A percentile compares a stretch with the other conserved stretches of the same genome.
phyloP scores from a whole-genome alignment of 768 basidiomycete species.

The Cantharellus cinnabarinus region DNA sequence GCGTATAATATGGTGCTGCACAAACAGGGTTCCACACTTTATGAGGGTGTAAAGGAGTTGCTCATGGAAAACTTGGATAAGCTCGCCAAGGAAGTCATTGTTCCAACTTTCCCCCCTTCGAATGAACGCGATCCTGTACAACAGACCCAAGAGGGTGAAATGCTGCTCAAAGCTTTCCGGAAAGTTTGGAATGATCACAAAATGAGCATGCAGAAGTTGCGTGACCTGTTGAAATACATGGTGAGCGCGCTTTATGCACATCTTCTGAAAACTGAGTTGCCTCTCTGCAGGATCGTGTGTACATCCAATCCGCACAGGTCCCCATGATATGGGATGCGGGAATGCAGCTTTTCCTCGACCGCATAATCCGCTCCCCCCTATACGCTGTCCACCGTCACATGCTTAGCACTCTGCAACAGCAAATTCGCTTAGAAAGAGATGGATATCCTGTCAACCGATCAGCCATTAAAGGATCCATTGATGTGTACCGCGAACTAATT shows the following conservation, averaged over 20 bases:
- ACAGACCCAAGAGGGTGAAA: slow-evolving; percentile 64
- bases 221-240: slow-evolving; percentile 91
- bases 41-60: slow-evolving; percentile 62
- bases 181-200: slow-evolving; percentile 89
- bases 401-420: slow-evolving; percentile 58
- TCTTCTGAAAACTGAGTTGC: background rate
- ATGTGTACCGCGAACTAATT: slow-evolving; percentile 55
- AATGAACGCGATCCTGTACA: slow-evolving; percentile 46
- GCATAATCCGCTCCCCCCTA: slow-evolving; percentile 36
- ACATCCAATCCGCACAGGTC: slow-evolving; percentile 51
- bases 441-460: slow-evolving; percentile 84
- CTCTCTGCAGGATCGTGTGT: slow-evolving; percentile 61
- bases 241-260: slow-evolving; percentile 24
- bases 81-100: slow-evolving; percentile 53
- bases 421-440: slow-evolving; percentile 80
- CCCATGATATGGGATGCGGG: slow-evolving; percentile 71
- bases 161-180: slow-evolving; percentile 61
- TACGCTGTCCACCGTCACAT: slow-evolving; percentile 70
- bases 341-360: slow-evolving; percentile 57
- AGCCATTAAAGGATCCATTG: slow-evolving; percentile 71
- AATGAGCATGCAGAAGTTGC: slow-evolving; percentile 69
- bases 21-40: slow-evolving; percentile 67
- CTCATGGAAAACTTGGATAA: slow-evolving; percentile 66
- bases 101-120: slow-evolving; percentile 57
- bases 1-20: slow-evolving; percentile 87